phyloP scores from a whole-genome alignment of 257 asterid genomes.

The Echites panduratus region DNA sequence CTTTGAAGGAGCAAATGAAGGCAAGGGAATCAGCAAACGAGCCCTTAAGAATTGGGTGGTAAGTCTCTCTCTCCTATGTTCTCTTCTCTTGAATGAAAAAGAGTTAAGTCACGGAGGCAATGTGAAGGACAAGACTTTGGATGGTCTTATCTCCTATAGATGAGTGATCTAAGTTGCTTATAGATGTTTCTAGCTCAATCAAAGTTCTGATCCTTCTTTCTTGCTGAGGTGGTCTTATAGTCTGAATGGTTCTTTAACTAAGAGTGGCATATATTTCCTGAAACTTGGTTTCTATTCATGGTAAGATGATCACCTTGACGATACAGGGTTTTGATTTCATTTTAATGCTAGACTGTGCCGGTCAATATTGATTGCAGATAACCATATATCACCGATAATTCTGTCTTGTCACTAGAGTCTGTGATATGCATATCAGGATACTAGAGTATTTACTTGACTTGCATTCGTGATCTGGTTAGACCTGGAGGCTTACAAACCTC shows the following conservation, averaged over 20 bases:
- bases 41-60: conserved; percentile 93
- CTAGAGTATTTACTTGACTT: neutral
- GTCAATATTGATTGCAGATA: neutral
- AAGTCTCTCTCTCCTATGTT: conserved; percentile 9
- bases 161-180: neutral
- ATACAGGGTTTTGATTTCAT: neutral
- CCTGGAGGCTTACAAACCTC: neutral
- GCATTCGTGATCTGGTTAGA: neutral
- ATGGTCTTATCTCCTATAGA: neutral
- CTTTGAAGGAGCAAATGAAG: conserved; percentile 64
- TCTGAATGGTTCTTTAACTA: neutral
- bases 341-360: neutral
- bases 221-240: neutral
- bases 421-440: neutral
- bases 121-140: neutral
- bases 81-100: neutral
- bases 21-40: conserved; percentile 72
- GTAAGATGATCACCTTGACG: neutral
- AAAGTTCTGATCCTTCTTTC: conserved; percentile 5
- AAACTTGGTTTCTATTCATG: neutral
- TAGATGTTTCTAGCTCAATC: neutral
- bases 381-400: neutral
- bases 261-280: neutral
- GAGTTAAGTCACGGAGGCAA: neutral
- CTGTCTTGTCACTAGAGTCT: neutral